A percentile compares a stretch with the other conserved stretches of the same genome.
phyloP scores from a whole-genome alignment of 306 rosid genomes.

The Vigna radiata region DNA sequence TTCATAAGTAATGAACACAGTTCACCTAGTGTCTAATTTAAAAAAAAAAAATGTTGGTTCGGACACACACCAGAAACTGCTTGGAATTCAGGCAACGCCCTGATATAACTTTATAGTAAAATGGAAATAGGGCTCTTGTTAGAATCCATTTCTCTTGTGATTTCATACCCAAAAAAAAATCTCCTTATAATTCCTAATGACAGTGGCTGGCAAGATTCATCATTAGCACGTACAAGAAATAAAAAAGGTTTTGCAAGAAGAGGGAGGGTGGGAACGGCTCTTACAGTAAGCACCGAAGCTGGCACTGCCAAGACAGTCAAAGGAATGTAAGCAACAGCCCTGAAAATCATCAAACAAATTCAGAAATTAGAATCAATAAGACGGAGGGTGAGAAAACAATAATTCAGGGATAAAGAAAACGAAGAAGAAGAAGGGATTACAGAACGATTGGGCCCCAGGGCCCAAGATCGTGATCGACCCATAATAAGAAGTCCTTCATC shows the following conservation, averaged over 20 bases:
- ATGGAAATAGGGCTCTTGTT: background rate
- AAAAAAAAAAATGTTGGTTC: too few relatives aligned
- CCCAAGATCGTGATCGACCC: slow-evolving; percentile 96
- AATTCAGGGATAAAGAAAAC: background rate
- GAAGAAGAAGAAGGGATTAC: slow-evolving; percentile 45
- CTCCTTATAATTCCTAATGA: too few relatives aligned
- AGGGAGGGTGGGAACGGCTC: slow-evolving; percentile 34
- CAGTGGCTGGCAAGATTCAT: too few relatives aligned
- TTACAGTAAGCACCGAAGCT: slow-evolving; percentile 94
- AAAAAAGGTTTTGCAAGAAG: slow-evolving; percentile 4
- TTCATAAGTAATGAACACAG: too few relatives aligned
- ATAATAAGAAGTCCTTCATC: slow-evolving; percentile 83
- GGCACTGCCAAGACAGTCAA: slow-evolving; percentile 97
- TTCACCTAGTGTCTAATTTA: too few relatives aligned
- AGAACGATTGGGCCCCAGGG: slow-evolving; percentile 92
- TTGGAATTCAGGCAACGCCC: background rate
- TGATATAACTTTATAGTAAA: background rate
- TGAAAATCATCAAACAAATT: slow-evolving; percentile 46
- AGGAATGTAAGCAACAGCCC: slow-evolving; percentile 96
- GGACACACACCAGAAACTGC: too few relatives aligned
- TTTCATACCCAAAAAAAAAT: too few relatives aligned
- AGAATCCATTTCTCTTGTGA: too few relatives aligned
- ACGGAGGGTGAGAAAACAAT: too few relatives aligned
- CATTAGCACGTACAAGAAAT: too few relatives aligned
- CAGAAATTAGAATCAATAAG: background rate